Base-by-base conservation (phyloP, 164 flowering plant species). In the Echeveria elegans region DNA sequence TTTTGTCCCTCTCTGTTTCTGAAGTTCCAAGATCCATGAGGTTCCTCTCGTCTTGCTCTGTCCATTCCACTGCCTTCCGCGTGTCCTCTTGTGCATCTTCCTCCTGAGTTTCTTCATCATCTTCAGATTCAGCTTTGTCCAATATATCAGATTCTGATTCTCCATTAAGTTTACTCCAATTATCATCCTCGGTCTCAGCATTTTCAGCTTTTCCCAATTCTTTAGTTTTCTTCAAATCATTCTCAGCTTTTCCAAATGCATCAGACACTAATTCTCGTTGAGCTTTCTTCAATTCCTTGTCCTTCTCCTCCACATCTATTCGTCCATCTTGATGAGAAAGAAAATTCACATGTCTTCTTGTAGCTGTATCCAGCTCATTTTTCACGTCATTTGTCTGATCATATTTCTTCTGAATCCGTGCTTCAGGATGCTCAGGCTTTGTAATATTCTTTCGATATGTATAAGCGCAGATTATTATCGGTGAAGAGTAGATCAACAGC, bases 1-100 rank as follows among this genome's bases (percentile, higher is more conserved):
- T 82, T 53, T 58, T 79, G 71, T 80, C 83, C 47, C 96, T 83
- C 66, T 93, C 98, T 2, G 86, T 52, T 77, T 90, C 98, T 8
- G 92, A 88, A 29, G 76, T 65, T 50, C 90, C 94, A 65, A 87
- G 77, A 65, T 85, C 88, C 82, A 80, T 79, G 8, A 81, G 75
- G 66, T 87, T 85, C 75, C 79, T 82, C 67, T 87, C 76, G 67
- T 81, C 87, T 70, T 80, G 81, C 23, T 74, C 84, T 18, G 78
- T 79, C 82, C 85, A 82, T 60, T 76, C 81, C 23, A 82, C 67
- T 8, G 69, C 77, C 47, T 74, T 71, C 3, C 68, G 71, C 34
- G 61, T 47, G 0, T 75, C 76, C 28, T 68, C 71, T 26, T 62
- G 62, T 10, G 67, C 72, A 64, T 75, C 73, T 61, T 76, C 85